Conservation (phyloP, 2,329 filamentous ascomycete species). For the Delphinella strobiligena region DNA sequence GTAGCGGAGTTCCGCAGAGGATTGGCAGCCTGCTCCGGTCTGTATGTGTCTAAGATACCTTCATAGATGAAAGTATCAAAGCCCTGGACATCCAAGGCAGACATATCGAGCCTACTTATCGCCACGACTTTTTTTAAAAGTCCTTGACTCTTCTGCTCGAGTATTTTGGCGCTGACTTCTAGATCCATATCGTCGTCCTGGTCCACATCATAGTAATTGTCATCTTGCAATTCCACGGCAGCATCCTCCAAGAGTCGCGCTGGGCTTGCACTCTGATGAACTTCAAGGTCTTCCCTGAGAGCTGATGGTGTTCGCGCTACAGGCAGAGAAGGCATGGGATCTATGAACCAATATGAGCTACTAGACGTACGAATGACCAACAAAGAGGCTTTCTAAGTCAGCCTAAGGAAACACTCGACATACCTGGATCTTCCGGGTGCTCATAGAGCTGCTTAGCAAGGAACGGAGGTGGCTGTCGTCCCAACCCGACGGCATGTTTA, state of each 20-base stretch:
- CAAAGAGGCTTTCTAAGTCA: too few relatives aligned
- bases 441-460: neutral
- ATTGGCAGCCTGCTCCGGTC: conserved; percentile 34
- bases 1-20: conserved; percentile 73
- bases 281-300: neutral
- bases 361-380: too few relatives aligned
- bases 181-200: conserved; percentile 33
- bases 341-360: neutral
- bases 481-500: neutral
- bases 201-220: conserved; percentile 38
- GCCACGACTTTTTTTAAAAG: neutral
- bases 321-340: too few relatives aligned
- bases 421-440: neutral
- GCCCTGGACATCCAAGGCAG: conserved; percentile 20
- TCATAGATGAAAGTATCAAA: conserved; percentile 36
- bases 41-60: conserved; percentile 34
- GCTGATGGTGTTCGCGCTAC: too few relatives aligned
- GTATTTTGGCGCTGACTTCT: conserved; percentile 1
- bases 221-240: conserved; percentile 33
- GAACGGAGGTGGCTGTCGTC: neutral
- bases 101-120: conserved; percentile 3
- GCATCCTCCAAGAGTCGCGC: conserved; percentile 21
- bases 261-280: neutral
- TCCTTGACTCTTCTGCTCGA: neutral
- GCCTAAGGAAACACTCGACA: neutral